These are phyloP conservation scores for Cercophora scortea DNA, from an alignment of 495 filamentous ascomycete species.

Conservation along the genomic window DNA sequence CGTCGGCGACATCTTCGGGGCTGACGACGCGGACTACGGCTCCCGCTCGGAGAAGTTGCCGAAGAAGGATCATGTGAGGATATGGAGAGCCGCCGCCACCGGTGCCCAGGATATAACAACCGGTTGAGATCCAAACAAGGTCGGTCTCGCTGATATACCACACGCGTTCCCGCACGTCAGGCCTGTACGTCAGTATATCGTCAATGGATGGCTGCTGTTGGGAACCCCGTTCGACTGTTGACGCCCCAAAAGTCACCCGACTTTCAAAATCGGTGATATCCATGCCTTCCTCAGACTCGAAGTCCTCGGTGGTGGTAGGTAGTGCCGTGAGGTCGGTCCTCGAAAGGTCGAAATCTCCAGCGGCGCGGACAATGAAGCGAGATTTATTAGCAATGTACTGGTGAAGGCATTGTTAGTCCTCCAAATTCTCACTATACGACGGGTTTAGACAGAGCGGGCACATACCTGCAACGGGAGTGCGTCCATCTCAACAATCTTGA, in stretches of 20 bases:
- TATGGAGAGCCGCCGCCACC: conserved; percentile 51
- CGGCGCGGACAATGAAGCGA: conserved; percentile 42
- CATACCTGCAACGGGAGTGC: conserved; percentile 16
- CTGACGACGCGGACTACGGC: conserved; percentile 39
- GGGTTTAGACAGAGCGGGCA: background rate
- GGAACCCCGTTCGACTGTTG: too few relatives aligned
- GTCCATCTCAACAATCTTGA: conserved; percentile 18
- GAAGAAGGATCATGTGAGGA: conserved; percentile 32
- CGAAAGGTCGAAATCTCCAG: conserved; percentile 42
- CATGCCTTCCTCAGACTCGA: too few relatives aligned
- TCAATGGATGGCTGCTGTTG: background rate
- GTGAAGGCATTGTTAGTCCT: background rate
- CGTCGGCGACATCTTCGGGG: conserved; percentile 33
- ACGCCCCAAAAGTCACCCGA: too few relatives aligned
- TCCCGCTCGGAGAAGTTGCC: conserved; percentile 38
- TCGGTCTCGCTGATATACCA: conserved; percentile 52
- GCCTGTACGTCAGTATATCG: conserved; percentile 42
- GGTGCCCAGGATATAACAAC: conserved; percentile 55
- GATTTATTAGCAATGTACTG: conserved; percentile 45
- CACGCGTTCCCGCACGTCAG: conserved; percentile 39
- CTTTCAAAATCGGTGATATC: too few relatives aligned
- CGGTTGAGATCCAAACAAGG: conserved; percentile 48
- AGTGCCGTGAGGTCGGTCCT: conserved; percentile 14
- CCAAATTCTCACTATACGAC: too few relatives aligned
- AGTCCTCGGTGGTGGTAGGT: conserved; percentile 11